Conservation (phyloP, 2,329 filamentous ascomycete species). For the Penicillium olsonii region DNA sequence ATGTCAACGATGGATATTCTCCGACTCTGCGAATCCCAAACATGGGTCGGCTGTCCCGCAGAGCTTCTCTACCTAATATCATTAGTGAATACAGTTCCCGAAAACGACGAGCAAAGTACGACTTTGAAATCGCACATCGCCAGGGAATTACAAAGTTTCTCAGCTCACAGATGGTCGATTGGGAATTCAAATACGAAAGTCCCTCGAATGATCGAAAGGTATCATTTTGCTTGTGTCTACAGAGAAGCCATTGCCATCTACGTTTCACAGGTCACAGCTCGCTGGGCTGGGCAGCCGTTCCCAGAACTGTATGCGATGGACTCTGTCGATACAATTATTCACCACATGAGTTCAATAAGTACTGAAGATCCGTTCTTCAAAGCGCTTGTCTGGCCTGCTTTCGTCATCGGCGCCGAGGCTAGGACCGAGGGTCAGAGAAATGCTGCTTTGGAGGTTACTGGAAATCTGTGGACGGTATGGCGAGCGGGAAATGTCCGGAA, state of each 20-base stretch:
- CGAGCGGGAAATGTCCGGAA: slow-evolving; percentile 13
- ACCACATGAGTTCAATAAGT: slow-evolving; percentile 6
- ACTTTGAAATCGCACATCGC: neutral
- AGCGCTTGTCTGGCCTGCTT: slow-evolving; percentile 14
- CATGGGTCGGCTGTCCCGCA: slow-evolving; percentile 15
- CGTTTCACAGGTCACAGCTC: slow-evolving; percentile 4
- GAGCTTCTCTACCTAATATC: slow-evolving; percentile 14
- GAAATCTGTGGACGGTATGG: slow-evolving; percentile 9
- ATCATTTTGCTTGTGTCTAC: slow-evolving; percentile 13
- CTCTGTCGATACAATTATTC: slow-evolving; percentile 5
- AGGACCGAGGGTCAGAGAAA: neutral
- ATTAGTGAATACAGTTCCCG: slow-evolving; percentile 6
- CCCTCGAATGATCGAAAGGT: slow-evolving; percentile 8
- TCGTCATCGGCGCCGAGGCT: slow-evolving; percentile 15
- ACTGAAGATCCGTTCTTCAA: slow-evolving; percentile 10
- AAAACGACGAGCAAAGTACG: neutral
- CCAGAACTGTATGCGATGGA: neutral
- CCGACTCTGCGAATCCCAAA: slow-evolving; percentile 10
- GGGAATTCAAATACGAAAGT: neutral
- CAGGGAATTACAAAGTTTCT: slow-evolving; percentile 1
- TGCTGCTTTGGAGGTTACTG: slow-evolving; percentile 3
- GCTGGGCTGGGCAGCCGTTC: neutral
- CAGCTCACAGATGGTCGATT: slow-evolving; percentile 15
- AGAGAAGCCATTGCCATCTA: slow-evolving; percentile 13
- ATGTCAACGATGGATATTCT: slow-evolving; percentile 7